These are phyloP conservation scores for Quercus rubra DNA, from an alignment of 306 rosid species.

Conservation along the genomic window DNA sequence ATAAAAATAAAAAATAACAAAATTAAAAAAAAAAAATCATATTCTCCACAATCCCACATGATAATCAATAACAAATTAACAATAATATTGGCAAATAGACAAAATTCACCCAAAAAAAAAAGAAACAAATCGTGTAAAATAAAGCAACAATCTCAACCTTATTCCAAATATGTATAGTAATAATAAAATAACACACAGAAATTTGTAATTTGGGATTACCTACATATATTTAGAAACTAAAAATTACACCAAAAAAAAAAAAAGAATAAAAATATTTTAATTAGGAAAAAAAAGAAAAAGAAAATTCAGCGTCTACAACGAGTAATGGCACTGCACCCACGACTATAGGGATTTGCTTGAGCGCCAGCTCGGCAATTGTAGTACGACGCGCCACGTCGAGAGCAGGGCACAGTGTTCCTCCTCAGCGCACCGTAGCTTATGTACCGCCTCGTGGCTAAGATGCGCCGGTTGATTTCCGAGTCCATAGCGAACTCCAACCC, in stretches of 20 bases:
- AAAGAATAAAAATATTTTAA: neutral
- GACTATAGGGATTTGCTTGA: constrained; percentile 87
- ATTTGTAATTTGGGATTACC: neutral
- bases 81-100: neutral
- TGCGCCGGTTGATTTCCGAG: constrained; percentile 84
- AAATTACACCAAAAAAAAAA: neutral
- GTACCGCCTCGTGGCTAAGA: constrained; percentile 56
- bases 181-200: constrained; percentile 16
- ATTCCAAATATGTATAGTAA: constrained; percentile 25
- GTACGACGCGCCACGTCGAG: constrained; percentile 91
- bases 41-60: neutral
- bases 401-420: constrained; percentile 91
- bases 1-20: neutral
- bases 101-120: neutral
- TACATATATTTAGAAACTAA: constrained; percentile 18
- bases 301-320: constrained; percentile 69
- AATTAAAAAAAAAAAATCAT: neutral
- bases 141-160: constrained; percentile 28
- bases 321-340: constrained; percentile 81
- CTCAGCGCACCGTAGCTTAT: constrained; percentile 95
- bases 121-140: constrained; percentile 7
- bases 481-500: constrained; percentile 72
- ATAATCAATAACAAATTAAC: neutral
- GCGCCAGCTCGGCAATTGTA: constrained; percentile 90
- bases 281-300: neutral